phyloP scores from a whole-genome alignment of 2,329 filamentous ascomycete species.

The Xylaria multiplex region DNA sequence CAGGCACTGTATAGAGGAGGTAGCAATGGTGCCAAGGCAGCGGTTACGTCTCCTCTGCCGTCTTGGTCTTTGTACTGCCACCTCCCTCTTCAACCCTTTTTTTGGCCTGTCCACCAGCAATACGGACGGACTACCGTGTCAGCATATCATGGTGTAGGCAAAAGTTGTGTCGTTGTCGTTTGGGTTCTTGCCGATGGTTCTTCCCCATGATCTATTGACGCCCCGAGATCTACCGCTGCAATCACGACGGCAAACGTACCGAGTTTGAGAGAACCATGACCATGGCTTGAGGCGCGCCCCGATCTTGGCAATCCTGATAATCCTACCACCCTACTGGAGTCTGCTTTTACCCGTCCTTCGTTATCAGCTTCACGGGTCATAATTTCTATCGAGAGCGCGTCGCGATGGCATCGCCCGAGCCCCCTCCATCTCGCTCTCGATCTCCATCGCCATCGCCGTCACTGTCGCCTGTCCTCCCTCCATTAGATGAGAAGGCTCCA shows the following conservation, averaged over 20 bases:
- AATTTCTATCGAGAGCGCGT: constrained; percentile 17
- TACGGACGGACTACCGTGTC: constrained; percentile 6
- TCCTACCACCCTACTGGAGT: constrained; percentile 4
- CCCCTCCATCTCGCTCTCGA: constrained; percentile 4
- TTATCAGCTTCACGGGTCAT: constrained; percentile 18
- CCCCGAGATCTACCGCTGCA: background rate
- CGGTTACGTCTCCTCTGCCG: constrained; percentile 16
- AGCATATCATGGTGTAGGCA: constrained; percentile 11
- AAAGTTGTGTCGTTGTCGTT: background rate
- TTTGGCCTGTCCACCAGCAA: background rate
- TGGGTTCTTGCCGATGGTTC: background rate
- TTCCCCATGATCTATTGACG: constrained; percentile 1
- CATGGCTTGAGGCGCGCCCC: constrained; percentile 20
- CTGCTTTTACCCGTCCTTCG: constrained; percentile 1
- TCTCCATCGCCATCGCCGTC: background rate
- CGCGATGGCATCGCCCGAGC: constrained; percentile 32
- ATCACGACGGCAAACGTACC: constrained; percentile 8
- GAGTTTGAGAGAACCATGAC: constrained; percentile 6
- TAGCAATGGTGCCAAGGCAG: constrained; percentile 24
- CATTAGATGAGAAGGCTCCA: constrained; percentile 35
- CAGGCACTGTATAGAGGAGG: background rate
- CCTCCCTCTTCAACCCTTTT: constrained; percentile 22
- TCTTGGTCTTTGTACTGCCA: constrained; percentile 21
- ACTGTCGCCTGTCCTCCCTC: constrained; percentile 4
- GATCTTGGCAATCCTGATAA: constrained; percentile 24